phyloP scores from a whole-genome alignment of 495 filamentous ascomycete genomes.

The Penicillium psychrofluorescens region DNA sequence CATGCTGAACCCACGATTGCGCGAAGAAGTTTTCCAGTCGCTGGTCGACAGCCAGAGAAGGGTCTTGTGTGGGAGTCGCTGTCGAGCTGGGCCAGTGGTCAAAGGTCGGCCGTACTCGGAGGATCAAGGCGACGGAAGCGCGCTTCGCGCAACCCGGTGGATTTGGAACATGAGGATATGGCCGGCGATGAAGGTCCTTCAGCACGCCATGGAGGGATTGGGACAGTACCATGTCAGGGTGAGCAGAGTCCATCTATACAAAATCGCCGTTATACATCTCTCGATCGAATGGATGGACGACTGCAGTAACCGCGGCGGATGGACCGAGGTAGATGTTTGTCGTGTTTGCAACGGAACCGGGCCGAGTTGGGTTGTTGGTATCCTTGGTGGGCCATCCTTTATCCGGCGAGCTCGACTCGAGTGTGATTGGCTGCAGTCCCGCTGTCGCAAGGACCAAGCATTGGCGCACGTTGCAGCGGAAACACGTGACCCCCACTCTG shows the following conservation, averaged over 20 bases:
- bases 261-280: no score
- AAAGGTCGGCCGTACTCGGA: conserved; percentile 59
- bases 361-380: no score
- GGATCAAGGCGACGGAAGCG: conserved; percentile 65
- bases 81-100: conserved; percentile 42
- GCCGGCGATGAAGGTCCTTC: conserved; percentile 40
- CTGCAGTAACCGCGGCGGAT: no score
- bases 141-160: conserved; percentile 56
- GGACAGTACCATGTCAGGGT: conserved; percentile 7
- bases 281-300: no score
- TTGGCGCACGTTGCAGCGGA: neutral
- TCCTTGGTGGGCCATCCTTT: no score
- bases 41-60: conserved; percentile 25
- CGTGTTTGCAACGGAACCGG: no score
- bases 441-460: conserved; percentile 2
- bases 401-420: neutral
- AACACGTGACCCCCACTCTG: no score
- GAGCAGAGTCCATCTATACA: no score
- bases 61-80: conserved; percentile 10
- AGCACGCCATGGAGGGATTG: conserved; percentile 39
- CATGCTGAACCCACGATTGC: conserved; percentile 63
- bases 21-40: conserved; percentile 56
- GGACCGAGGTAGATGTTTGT: no score
- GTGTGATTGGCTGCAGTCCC: conserved; percentile 1
- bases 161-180: conserved; percentile 58